Conservation (phyloP, 1,284 basidiomycete species). For the Heterobasidion annosum region DNA sequence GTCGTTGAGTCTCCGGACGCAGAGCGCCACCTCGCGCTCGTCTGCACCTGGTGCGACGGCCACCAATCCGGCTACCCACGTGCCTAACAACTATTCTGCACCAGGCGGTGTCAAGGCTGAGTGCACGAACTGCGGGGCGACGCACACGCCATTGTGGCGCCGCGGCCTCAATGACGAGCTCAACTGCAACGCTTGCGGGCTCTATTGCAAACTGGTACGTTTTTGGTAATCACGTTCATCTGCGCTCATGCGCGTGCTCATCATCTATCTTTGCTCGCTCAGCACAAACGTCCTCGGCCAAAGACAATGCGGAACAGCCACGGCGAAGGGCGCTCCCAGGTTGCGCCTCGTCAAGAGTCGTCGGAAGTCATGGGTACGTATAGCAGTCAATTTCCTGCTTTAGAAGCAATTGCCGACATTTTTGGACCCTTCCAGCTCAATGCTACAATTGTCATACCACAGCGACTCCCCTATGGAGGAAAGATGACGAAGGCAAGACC, state of each 20-base stretch:
- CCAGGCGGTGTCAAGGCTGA: constrained; percentile 79
- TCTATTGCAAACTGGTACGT: constrained; percentile 71
- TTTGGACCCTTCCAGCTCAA: constrained; percentile 39
- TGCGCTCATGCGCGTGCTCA: neutral
- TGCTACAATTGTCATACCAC: constrained; percentile 89
- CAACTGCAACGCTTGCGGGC: constrained; percentile 76
- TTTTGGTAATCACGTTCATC: constrained; percentile 7
- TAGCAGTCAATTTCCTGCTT: constrained; percentile 12
- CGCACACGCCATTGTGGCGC: constrained; percentile 76
- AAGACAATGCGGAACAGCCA: constrained; percentile 75
- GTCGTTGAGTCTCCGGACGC: constrained; percentile 44
- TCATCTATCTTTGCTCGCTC: neutral
- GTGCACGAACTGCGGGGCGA: constrained; percentile 77
- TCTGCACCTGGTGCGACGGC: constrained; percentile 56
- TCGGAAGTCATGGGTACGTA: constrained; percentile 27
- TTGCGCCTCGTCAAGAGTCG: constrained; percentile 44
- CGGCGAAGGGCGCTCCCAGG: constrained; percentile 56
- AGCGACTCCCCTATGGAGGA: constrained; percentile 85
- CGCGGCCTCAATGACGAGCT: constrained; percentile 75
- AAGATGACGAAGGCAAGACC: constrained; percentile 87
- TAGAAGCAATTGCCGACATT: neutral
- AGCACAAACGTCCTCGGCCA: constrained; percentile 77
- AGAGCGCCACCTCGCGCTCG: constrained; percentile 32
- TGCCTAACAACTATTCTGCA: constrained; percentile 28
- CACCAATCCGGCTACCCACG: constrained; percentile 35